phyloP scores from a whole-genome alignment of 164 flowering plant genomes.

The Chimonanthus salicifolius region DNA sequence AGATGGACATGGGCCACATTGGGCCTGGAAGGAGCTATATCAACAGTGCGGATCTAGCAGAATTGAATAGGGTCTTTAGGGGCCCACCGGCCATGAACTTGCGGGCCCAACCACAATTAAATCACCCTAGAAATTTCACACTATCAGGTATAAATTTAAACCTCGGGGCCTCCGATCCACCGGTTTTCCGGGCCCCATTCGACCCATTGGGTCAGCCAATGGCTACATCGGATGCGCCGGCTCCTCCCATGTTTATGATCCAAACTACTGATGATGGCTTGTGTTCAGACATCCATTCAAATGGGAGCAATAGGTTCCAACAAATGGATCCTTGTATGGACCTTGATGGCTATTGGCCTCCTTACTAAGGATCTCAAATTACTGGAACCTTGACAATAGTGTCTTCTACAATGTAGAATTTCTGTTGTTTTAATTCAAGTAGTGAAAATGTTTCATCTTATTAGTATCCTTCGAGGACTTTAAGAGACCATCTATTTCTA shows the following conservation, averaged over 20 bases:
- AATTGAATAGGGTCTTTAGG: conserved; percentile 43
- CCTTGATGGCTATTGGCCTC: conserved; percentile 62
- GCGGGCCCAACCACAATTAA: conserved; percentile 38
- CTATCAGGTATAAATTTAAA: conserved; percentile 73
- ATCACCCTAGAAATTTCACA: conserved; percentile 50
- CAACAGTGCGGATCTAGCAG: conserved; percentile 46
- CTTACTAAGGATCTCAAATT: neutral
- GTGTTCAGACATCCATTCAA: conserved; percentile 25
- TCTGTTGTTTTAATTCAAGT: too few species aligned
- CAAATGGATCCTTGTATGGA: conserved; percentile 57
- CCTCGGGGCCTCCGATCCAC: conserved; percentile 37
- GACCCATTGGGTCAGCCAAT: conserved; percentile 28
- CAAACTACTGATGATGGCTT: conserved; percentile 16
- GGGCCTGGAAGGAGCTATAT: conserved; percentile 45
- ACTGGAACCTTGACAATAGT: neutral
- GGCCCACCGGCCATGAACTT: conserved; percentile 23
- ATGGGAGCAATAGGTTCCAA: conserved; percentile 32
- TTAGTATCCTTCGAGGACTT: too few species aligned
- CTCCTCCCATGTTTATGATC: conserved; percentile 7
- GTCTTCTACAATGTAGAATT: neutral
- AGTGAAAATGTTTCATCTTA: too few species aligned
- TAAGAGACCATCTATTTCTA: too few species aligned
- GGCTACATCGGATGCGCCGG: conserved; percentile 12
- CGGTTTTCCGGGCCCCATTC: conserved; percentile 17
- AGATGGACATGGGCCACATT: conserved; percentile 29